These are phyloP conservation scores for Parastagonospora nodorum DNA, from an alignment of 2,329 filamentous ascomycete genomes.

Conservation along the genomic window DNA sequence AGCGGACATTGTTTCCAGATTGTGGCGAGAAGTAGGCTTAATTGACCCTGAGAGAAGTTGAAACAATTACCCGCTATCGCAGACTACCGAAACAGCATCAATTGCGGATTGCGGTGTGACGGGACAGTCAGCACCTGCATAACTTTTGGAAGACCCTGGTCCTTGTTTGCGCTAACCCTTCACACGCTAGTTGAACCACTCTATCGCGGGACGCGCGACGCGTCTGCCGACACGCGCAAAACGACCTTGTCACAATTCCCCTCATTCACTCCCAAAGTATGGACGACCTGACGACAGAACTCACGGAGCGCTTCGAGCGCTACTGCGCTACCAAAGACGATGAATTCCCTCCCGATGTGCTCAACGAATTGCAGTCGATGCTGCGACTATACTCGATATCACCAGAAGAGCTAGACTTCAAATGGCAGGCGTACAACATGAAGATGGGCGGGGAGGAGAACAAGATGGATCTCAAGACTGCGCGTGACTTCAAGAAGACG, in stretches of 20 bases:
- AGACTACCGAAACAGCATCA: neutral
- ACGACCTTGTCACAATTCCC: neutral
- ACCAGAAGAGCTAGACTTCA: slow-evolving; percentile 90
- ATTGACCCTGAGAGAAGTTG: neutral
- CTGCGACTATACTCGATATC: slow-evolving; percentile 80
- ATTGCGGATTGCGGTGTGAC: slow-evolving; percentile 1
- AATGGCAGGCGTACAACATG: slow-evolving; percentile 98
- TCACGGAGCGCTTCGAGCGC: slow-evolving; percentile 66
- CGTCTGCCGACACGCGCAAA: slow-evolving; percentile 29
- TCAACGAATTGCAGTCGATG: slow-evolving; percentile 82
- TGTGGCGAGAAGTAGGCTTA: neutral
- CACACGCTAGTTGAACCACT: slow-evolving; percentile 24
- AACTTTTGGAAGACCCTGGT: slow-evolving; percentile 21
- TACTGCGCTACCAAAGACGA: slow-evolving; percentile 58
- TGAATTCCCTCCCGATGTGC: slow-evolving; percentile 75
- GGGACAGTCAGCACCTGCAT: slow-evolving; percentile 1
- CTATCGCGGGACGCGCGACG: slow-evolving; percentile 32
- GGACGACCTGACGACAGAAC: slow-evolving; percentile 57
- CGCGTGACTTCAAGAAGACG: slow-evolving; percentile 81
- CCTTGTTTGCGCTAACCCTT: slow-evolving; percentile 21
- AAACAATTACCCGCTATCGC: neutral
- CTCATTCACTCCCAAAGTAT: slow-evolving; percentile 40
- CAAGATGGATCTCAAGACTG: slow-evolving; percentile 70
- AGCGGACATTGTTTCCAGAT: slow-evolving; percentile 23
- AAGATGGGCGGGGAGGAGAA: slow-evolving; percentile 86